Conservation (phyloP, 805 yeast species). For the Wickerhamiella alocasiicola region DNA sequence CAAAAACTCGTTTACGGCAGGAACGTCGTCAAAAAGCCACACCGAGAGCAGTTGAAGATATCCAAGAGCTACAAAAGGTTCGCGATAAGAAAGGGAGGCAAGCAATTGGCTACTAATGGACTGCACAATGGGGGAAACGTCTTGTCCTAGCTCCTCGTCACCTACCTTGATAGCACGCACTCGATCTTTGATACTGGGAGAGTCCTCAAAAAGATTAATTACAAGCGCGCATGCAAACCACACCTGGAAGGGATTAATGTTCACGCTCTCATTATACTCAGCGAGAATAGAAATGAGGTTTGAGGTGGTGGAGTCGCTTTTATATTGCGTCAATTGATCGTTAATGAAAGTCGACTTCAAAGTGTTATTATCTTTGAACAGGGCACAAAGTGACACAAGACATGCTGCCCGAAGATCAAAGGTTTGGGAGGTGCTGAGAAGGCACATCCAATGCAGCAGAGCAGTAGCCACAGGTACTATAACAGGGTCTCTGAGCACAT, state of each 20-base stretch:
- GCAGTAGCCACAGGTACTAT: slow-evolving; percentile 62
- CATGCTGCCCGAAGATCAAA: slow-evolving; percentile 76
- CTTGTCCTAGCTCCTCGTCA: slow-evolving; percentile 41
- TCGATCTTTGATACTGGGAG: slow-evolving; percentile 21
- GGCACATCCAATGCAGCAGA: slow-evolving; percentile 70
- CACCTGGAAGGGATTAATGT: slow-evolving; percentile 70
- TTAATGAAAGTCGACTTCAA: slow-evolving; percentile 50
- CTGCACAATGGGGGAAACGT: slow-evolving; percentile 54
- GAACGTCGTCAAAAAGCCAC: slow-evolving; percentile 68
- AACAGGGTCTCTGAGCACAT: slow-evolving; percentile 24
- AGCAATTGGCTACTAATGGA: slow-evolving; percentile 65
- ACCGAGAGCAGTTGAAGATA: slow-evolving; percentile 60
- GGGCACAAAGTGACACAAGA: slow-evolving; percentile 50
- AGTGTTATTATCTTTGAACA: slow-evolving; percentile 48
- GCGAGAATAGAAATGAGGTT: slow-evolving; percentile 61
- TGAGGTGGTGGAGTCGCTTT: slow-evolving; percentile 26
- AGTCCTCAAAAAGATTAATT: slow-evolving; percentile 42
- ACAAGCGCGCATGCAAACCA: slow-evolving; percentile 74
- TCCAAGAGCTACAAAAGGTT: slow-evolving; percentile 66
- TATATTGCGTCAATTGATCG: slow-evolving; percentile 46
- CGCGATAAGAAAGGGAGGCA: slow-evolving; percentile 46
- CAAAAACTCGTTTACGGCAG: slow-evolving; percentile 64
- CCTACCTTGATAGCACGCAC: slow-evolving; percentile 42
- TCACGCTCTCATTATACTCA: slow-evolving; percentile 60
- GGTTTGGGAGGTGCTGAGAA: slow-evolving; percentile 66